Evolutionary conservation across 1,139 yeast genomes (phyloP).

Genomic region (Candida sanyaensis): DNA sequence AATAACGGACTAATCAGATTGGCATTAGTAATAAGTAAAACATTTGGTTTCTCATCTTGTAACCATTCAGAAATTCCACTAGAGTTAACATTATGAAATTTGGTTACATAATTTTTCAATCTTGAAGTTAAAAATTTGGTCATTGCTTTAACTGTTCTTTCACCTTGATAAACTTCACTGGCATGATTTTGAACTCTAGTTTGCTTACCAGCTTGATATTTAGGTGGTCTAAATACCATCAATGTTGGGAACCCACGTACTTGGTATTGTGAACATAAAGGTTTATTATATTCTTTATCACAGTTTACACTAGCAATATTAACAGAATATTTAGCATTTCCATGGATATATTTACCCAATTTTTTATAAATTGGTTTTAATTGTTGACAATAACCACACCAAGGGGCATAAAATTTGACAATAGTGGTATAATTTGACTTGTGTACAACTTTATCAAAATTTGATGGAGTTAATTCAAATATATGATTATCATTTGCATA

Average conservation of each 20-base stretch:
- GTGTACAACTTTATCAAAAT: slow-evolving; percentile 66
- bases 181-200: slow-evolving; percentile 43
- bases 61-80: slow-evolving; percentile 32
- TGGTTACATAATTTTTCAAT: slow-evolving; percentile 71
- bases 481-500: slow-evolving; percentile 52
- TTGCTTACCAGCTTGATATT: slow-evolving; percentile 31
- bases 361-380: slow-evolving; percentile 58
- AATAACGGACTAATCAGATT: slow-evolving; percentile 58
- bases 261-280: slow-evolving; percentile 65
- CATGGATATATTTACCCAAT: slow-evolving; percentile 58
- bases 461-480: slow-evolving; percentile 55
- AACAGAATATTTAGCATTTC: slow-evolving; percentile 53
- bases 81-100: slow-evolving; percentile 32
- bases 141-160: slow-evolving; percentile 60
- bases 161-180: slow-evolving; percentile 69
- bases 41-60: slow-evolving; percentile 26
- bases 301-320: slow-evolving; percentile 88
- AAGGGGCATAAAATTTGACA: slow-evolving; percentile 94
- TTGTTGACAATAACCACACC: slow-evolving; percentile 85
- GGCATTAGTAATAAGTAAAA: slow-evolving; percentile 49
- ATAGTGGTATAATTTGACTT: slow-evolving; percentile 75
- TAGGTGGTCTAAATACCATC: slow-evolving; percentile 82
- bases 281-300: slow-evolving; percentile 67
- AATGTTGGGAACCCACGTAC: slow-evolving; percentile 83
- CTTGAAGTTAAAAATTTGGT: slow-evolving; percentile 60